phyloP scores from a whole-genome alignment of 2,329 filamentous ascomycete genomes.

The Botrytis deweyae region DNA sequence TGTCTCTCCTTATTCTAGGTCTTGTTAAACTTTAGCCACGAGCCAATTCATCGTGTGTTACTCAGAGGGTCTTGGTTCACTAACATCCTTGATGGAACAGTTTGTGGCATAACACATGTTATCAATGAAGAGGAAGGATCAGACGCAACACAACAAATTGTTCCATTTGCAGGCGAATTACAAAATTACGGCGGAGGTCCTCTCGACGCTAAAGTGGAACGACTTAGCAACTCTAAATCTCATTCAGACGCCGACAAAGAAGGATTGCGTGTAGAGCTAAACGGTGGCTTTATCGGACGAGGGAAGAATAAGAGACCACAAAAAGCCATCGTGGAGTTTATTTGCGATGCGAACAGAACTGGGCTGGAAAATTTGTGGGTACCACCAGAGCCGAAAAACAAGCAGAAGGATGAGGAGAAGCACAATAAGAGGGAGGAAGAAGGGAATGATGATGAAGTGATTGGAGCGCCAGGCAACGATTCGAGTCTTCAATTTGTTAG shows the following conservation, averaged over 20 bases:
- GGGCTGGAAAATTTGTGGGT: slow-evolving; percentile 72
- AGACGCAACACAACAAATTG: slow-evolving; percentile 55
- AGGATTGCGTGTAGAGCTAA: slow-evolving; percentile 68
- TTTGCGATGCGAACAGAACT: slow-evolving; percentile 71
- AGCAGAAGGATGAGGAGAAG: slow-evolving; percentile 39
- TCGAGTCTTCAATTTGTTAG: slow-evolving; percentile 73
- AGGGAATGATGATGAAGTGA: slow-evolving; percentile 38
- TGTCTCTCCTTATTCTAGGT: slow-evolving; percentile 28
- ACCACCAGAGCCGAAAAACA: slow-evolving; percentile 46
- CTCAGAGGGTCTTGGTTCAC: slow-evolving; percentile 24
- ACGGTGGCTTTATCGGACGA: slow-evolving; percentile 56
- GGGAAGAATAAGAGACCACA: slow-evolving; percentile 57
- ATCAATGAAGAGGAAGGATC: slow-evolving; percentile 50
- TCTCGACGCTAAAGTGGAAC: slow-evolving; percentile 65
- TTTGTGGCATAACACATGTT: slow-evolving; percentile 70
- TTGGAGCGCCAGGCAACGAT: slow-evolving; percentile 41
- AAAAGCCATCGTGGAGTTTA: slow-evolving; percentile 78
- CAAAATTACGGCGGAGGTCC: slow-evolving; percentile 54
- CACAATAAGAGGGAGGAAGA: slow-evolving; percentile 39
- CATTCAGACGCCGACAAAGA: slow-evolving; percentile 66
- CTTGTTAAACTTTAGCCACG: slow-evolving; percentile 3
- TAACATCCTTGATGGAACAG: slow-evolving; percentile 43
- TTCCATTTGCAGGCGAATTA: slow-evolving; percentile 74
- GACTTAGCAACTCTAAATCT: slow-evolving; percentile 64
- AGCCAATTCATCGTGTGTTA: neutral